Evolutionary conservation across 192 early-diverging fungal species (phyloP), one percentile per base, ranked within the genome.

Genomic region (Oehlia diaphana): DNA sequence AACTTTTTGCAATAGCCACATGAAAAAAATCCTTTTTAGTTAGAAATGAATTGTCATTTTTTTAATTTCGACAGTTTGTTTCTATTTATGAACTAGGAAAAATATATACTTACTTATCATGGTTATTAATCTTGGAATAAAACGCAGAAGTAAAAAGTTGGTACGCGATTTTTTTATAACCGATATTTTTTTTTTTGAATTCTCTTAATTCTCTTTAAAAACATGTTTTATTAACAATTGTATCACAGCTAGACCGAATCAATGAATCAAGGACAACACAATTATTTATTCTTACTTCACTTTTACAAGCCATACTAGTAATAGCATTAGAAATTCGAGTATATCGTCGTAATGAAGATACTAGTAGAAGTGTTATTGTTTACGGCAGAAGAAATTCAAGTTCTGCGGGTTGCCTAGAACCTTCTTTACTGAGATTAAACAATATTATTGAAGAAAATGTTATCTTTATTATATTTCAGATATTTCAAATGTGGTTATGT

Each of bases 401-500:
- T 58, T 19, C 0, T 58, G 13, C 2, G 44, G 10, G 0, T 6
- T 21, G 19, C 53, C 6, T 19, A 16, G 53, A 35, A 2, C n/a
- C 50, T 23, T 63, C 74, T 9, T 19, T n/a, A 42, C 21, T 35
- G 21, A 49, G 74, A 39, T 5, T 76, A 19, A 63, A 35, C 14
- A 76, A 76, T 63, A 76, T 76, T 63, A 62, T 9, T 19, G 49
- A 63, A 63, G 74, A 76, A 63, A 76, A 76, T 63, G 9, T 76
- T 47, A 4, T 76, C 13, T 76, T 76, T 63, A 76, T 76, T 12
- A 10, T 26, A 19, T 76, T 76, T 39, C 74, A 76, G 44, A 21
- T 58, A 2, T 76, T 76, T 64, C 74, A 76, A 63, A 14, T 76
- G 44, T 58, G 44, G 21, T 63, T 76, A 26, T 76, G 74, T 42